phyloP scores from a whole-genome alignment of 2,329 filamentous ascomycete species.

The Stemphylium beticola region DNA sequence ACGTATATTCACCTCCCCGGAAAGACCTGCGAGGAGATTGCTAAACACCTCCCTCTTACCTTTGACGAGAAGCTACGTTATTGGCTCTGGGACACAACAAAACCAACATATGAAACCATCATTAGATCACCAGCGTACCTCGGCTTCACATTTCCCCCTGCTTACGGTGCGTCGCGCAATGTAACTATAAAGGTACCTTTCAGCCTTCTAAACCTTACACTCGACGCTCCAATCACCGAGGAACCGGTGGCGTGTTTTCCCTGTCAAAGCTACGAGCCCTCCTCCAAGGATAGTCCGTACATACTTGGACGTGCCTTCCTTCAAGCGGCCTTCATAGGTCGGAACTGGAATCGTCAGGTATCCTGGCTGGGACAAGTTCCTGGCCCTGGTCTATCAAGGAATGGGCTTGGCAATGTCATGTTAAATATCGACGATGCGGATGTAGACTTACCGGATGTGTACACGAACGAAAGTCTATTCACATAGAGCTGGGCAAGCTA shows the following conservation, averaged over 20 bases:
- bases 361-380: conserved; percentile 12
- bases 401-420: conserved; percentile 8
- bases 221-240: conserved; percentile 47
- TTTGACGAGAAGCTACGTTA: conserved; percentile 25
- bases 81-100: conserved; percentile 37
- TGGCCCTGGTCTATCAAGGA: not conserved
- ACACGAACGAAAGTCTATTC: conserved; percentile 1
- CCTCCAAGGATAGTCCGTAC: not conserved
- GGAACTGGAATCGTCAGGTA: conserved; percentile 14
- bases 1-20: conserved; percentile 37
- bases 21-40: conserved; percentile 36
- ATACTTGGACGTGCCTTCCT: conserved; percentile 55
- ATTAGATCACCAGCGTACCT: conserved; percentile 52
- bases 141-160: conserved; percentile 49
- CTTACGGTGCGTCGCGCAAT: not conserved
- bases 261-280: conserved; percentile 40
- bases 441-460: not conserved
- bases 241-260: conserved; percentile 50
- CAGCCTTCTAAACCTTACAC: conserved; percentile 45
- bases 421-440: conserved; percentile 1
- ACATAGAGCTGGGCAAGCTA: conserved; percentile 2
- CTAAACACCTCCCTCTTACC: conserved; percentile 33
- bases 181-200: conserved; percentile 53
- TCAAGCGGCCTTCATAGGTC: conserved; percentile 56
- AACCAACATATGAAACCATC: conserved; percentile 46